These are phyloP conservation scores for Lasiosphaeria miniovina DNA, from an alignment of 495 filamentous ascomycete species.

Conservation along the genomic window DNA sequence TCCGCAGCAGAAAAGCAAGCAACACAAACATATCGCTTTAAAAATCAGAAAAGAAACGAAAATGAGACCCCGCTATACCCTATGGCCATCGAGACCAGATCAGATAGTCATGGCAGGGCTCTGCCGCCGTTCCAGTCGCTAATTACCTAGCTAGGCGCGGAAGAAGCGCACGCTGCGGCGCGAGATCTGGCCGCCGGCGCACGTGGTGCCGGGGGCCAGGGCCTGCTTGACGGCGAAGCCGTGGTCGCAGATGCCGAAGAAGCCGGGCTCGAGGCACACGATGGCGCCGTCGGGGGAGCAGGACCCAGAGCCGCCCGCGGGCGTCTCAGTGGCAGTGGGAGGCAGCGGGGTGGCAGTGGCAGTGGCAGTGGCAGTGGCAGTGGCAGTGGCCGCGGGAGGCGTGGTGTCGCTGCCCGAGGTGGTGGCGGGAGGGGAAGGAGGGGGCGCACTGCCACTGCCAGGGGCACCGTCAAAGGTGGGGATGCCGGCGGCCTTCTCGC, in stretches of 20 bases:
- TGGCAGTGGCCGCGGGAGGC: not conserved
- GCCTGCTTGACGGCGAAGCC: constrained; percentile 15
- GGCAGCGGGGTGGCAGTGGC: not conserved
- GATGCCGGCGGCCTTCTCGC: constrained; percentile 44
- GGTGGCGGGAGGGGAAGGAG: not conserved
- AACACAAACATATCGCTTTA: too few relatives aligned
- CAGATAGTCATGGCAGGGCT: too few relatives aligned
- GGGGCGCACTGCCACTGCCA: not conserved
- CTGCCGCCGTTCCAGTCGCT: too few relatives aligned
- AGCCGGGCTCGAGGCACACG: constrained; percentile 15
- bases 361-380: constrained; percentile 7
- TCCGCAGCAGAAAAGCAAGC: too few relatives aligned
- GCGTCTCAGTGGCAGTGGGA: not conserved
- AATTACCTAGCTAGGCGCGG: too few relatives aligned
- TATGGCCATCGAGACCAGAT: too few relatives aligned
- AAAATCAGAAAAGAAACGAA: too few relatives aligned
- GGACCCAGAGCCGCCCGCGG: constrained; percentile 3
- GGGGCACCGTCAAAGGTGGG: constrained; percentile 16
- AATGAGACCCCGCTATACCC: too few relatives aligned
- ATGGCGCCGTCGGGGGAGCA: constrained; percentile 19
- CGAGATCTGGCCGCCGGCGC: constrained; percentile 13
- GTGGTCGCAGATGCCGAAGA: constrained; percentile 22
- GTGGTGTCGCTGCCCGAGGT: too few relatives aligned
- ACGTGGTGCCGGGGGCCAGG: constrained; percentile 21
- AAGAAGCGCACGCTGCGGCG: not conserved